A percentile compares a stretch with the other conserved stretches of the same genome.
These are phyloP conservation scores for Calocera viscosa DNA, from an alignment of 768 basidiomycete species.

Conservation along the genomic window DNA sequence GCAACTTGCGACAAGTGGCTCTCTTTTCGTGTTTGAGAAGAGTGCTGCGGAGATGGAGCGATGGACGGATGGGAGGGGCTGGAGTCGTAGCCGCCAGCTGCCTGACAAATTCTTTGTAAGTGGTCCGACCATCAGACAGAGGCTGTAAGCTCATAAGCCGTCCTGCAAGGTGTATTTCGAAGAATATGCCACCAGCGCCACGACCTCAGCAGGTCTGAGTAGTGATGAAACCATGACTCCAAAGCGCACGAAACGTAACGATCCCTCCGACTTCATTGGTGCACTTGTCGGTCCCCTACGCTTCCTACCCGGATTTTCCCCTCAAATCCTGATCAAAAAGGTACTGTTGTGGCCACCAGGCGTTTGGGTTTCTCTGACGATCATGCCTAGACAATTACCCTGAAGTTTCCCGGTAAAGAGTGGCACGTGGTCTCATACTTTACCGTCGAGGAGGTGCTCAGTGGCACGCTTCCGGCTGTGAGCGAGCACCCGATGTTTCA, in stretches of 20 bases:
- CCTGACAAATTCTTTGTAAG: slow-evolving; percentile 3
- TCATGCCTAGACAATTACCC: not conserved
- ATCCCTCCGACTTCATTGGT: not conserved
- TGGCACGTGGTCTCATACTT: slow-evolving; percentile 6
- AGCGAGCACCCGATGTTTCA: not conserved
- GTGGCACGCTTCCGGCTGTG: not conserved
- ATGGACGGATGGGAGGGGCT: slow-evolving; percentile 2
- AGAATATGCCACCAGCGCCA: not conserved
- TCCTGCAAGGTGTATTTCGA: not conserved
- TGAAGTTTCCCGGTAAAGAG: slow-evolving; percentile 3
- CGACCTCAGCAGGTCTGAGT: not conserved
- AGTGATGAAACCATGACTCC: not conserved
- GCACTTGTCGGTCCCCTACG: not conserved
- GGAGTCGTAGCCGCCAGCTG: slow-evolving; percentile 6
- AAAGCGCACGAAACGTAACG: not conserved
- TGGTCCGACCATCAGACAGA: not conserved
- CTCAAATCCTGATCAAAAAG: slow-evolving; percentile 1
- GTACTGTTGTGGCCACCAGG: not conserved
- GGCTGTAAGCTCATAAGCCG: not conserved
- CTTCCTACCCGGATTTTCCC: not conserved
- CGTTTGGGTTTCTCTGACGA: not conserved
- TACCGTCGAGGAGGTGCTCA: slow-evolving; percentile 1
- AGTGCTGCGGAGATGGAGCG: not conserved
- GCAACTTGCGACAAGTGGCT: slow-evolving; percentile 4
- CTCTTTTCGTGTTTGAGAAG: not conserved